Evolutionary conservation across 192 early-diverging fungal genomes (phyloP).

Genomic region (Backusella tuberculispora): DNA sequence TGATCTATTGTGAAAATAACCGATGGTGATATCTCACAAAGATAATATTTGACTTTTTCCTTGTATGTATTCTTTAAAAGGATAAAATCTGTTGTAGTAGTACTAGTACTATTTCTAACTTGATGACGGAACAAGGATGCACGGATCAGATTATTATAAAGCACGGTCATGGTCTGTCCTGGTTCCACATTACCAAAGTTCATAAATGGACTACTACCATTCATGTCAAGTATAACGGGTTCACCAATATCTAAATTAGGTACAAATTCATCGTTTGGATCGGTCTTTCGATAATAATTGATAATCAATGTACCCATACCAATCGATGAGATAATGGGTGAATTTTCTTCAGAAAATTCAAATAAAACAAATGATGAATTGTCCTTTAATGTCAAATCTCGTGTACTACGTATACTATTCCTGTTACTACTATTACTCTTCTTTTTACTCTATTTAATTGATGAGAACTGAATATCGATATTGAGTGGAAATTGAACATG

Average conservation of each 20-base stretch:
- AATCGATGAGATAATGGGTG: constrained; percentile 86
- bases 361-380: constrained; percentile 79
- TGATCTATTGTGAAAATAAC: constrained; percentile 91
- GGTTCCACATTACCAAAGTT: constrained; percentile 94
- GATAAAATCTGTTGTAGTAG: constrained; percentile 87
- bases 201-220: constrained; percentile 92
- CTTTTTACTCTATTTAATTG: constrained; percentile 74
- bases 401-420: constrained; percentile 75
- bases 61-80: constrained; percentile 80
- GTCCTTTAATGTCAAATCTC: constrained; percentile 91
- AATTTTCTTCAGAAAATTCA: constrained; percentile 97
- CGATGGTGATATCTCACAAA: constrained; percentile 81
- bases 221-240: constrained; percentile 82
- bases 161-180: constrained; percentile 82
- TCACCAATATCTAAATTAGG: constrained; percentile 85
- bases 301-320: constrained; percentile 95
- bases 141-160: constrained; percentile 94
- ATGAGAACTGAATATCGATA: constrained; percentile 69
- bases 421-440: too few relatives aligned
- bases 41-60: constrained; percentile 82
- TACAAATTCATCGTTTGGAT: constrained; percentile 79
- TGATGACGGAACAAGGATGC: constrained; percentile 89
- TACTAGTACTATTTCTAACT: too few relatives aligned
- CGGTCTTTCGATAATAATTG: constrained; percentile 94
- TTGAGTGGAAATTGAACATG: constrained; percentile 64